phyloP scores from a whole-genome alignment of 257 asterid genomes.

The Capsicum chinense region DNA sequence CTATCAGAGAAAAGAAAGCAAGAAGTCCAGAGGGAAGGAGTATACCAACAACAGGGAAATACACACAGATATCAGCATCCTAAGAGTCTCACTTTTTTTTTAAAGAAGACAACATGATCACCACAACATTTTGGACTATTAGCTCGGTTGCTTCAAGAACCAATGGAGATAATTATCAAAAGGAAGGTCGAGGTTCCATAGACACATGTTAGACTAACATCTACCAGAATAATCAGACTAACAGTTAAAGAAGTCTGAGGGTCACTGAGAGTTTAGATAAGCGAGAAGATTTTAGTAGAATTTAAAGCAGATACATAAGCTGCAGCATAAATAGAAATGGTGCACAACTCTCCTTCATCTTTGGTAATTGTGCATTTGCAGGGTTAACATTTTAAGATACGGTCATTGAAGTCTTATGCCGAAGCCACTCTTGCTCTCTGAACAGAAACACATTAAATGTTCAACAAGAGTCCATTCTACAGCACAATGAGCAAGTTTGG shows the following conservation, averaged over 20 bases:
- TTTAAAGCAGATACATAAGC: slow-evolving; percentile 4
- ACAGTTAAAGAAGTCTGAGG: not conserved
- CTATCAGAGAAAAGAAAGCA: not conserved
- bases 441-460: not conserved
- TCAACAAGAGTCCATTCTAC: not conserved
- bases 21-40: not conserved
- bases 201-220: not conserved
- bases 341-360: not conserved
- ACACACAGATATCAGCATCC: not conserved
- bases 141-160: not conserved
- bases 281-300: not conserved
- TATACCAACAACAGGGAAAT: not conserved
- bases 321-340: not conserved
- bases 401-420: slow-evolving; percentile 22
- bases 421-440: not conserved
- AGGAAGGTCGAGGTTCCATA: not conserved
- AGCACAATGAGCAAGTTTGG: not conserved
- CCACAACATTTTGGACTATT: not conserved
- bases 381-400: not conserved
- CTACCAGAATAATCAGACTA: not conserved
- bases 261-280: not conserved
- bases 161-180: not conserved
- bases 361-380: not conserved
- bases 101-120: not conserved
- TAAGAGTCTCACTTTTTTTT: not conserved